Percentiles rank a stretch among this genome's conserved stretches.
These are phyloP conservation scores for Parmales sp. DNA, from an alignment of 108 stramenopile species.

Conservation along the genomic window DNA sequence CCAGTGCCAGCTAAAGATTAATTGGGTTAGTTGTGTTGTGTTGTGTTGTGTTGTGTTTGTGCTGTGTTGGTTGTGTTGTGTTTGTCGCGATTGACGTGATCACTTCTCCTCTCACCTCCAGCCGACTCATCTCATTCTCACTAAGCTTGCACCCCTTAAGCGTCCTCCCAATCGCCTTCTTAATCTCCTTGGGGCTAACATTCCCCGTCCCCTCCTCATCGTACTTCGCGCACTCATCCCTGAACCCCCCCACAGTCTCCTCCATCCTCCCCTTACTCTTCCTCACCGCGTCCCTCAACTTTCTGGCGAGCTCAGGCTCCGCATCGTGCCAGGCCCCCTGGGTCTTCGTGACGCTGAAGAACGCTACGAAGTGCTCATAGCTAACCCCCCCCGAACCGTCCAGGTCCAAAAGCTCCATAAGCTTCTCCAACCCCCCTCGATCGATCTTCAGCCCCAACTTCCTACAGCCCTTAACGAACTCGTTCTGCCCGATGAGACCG, in stretches of 20 bases:
- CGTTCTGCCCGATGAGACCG: constrained; percentile 3
- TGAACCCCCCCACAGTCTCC: background rate
- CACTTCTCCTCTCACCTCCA: too few species aligned
- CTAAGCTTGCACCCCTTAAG: constrained; percentile 5
- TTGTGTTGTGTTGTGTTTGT: too few species aligned
- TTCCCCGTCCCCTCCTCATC: constrained; percentile 4
- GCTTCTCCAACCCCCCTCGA: background rate
- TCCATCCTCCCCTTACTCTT: background rate
- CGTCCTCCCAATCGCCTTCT: background rate
- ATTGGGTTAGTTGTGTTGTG: too few species aligned
- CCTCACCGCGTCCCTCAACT: background rate
- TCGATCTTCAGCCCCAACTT: background rate
- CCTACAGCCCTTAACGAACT: constrained; percentile 1
- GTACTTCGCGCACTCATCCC: background rate
- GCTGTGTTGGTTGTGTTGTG: too few species aligned
- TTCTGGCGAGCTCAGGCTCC: constrained; percentile 10
- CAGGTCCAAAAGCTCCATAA: constrained; percentile 1
- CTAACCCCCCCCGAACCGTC: background rate
- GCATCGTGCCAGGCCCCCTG: background rate
- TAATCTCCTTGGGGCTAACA: background rate
- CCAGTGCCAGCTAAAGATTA: too few species aligned
- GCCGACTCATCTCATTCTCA: background rate
- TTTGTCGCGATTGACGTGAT: too few species aligned
- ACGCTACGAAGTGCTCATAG: background rate
- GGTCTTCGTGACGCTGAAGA: background rate